Evolutionary conservation across 192 early-diverging fungal species (phyloP), one percentile per base, ranked within the genome.

Genomic region (Lunasporangiospora selenospora): DNA sequence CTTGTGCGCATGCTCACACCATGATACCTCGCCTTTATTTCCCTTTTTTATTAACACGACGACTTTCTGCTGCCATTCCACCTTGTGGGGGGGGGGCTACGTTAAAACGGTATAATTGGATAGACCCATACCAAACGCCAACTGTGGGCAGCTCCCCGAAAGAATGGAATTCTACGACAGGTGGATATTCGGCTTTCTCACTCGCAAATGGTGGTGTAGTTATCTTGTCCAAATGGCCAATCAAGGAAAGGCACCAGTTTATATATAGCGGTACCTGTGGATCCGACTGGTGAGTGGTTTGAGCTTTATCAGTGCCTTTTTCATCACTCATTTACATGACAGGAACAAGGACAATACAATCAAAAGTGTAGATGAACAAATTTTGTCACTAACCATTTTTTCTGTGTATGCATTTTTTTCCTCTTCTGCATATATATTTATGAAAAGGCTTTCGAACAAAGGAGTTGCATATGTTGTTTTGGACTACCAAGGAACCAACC

Each of bases 371-470:
- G 15, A 38, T 43, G 16, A n/a, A 16, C 15, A 19, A 16, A 43
- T 13, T 18, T 6, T 18, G 5, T 43, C 21, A 13, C 46, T 26
- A 11, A 9, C 46, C 46, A 13, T 3, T 27, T 48, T 26, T 23
- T 48, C 12, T 26, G 13, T 48, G 23, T 48, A 19, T 26, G 24
- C 6, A 21, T 21, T 48, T 7, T 27, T 23, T 5, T 27, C 6
- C 12, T 26, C 29, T 27, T 11, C 3, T 48, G 26, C 49, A 12
- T 34, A 31, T 34, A 32, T 18, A 16, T 38, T 12, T 24, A 9
- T 53, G 18, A 12, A 21, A 29, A 61, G 48, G 33, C 33, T 51
- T 48, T 48, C 59, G 4, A 61, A 51, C 39, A 61, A 61, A 41
- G 59, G 59, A 7, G 39, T 61, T 13, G 32, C 24, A 2, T 61